Percentiles rank a stretch among this genome's conserved stretches.
These are phyloP conservation scores for Echinochloa phyllopogon DNA, from an alignment of 176 grass and related monocot species.

Conservation along the genomic window DNA sequence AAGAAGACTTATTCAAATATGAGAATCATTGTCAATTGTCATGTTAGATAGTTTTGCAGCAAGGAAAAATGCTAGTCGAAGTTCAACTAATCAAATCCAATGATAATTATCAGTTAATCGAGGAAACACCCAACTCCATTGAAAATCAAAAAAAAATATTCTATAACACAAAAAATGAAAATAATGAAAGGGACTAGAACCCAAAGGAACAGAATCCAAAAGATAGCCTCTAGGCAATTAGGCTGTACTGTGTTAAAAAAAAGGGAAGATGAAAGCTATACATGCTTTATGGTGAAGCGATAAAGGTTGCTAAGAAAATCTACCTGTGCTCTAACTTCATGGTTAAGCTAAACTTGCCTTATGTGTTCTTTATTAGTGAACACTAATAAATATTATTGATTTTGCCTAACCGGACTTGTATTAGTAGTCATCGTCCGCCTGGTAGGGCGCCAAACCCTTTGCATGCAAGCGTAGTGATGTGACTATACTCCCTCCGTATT, in stretches of 20 bases:
- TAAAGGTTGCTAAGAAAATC: background rate
- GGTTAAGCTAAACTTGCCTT: slow-evolving; percentile 2
- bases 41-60: background rate
- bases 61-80: background rate
- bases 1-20: too few species aligned
- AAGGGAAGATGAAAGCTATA: too few species aligned
- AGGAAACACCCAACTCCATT: too few species aligned
- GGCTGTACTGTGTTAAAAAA: too few species aligned
- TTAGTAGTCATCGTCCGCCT: too few species aligned
- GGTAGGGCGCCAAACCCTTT: too few species aligned
- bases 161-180: background rate
- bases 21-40: background rate
- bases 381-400: background rate
- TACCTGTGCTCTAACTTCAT: background rate
- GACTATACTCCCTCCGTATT: too few species aligned
- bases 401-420: background rate
- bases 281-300: background rate
- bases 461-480: too few species aligned
- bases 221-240: background rate
- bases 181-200: too few species aligned
- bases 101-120: background rate
- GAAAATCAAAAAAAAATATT: too few species aligned
- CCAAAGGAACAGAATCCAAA: too few species aligned
- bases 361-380: background rate
- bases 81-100: background rate